These are phyloP conservation scores for Helicocarpus griseus DNA, from an alignment of 2,329 filamentous ascomycete genomes.

Conservation along the genomic window DNA sequence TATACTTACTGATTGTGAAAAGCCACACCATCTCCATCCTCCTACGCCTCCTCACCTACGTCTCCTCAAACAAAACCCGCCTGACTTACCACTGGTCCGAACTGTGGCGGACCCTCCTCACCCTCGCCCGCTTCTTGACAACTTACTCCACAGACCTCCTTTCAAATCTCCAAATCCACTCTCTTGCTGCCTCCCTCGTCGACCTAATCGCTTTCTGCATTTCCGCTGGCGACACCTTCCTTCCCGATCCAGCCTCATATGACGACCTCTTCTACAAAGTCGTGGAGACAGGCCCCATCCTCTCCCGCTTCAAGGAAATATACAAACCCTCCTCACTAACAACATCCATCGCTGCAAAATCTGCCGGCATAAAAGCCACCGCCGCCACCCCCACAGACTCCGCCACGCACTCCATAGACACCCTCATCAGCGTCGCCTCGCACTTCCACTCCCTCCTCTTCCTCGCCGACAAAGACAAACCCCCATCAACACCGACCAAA, in stretches of 20 bases:
- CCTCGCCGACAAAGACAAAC: constrained; percentile 41
- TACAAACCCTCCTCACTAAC: constrained; percentile 43
- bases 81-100: constrained; percentile 91
- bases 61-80: constrained; percentile 72
- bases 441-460: constrained; percentile 79
- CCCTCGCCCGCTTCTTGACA: constrained; percentile 80
- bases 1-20: constrained; percentile 1
- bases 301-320: constrained; percentile 70
- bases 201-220: constrained; percentile 77
- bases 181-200: constrained; percentile 66
- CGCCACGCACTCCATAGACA: constrained; percentile 54
- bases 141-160: constrained; percentile 75
- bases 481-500: constrained; percentile 16
- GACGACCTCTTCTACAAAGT: constrained; percentile 98
- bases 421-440: constrained; percentile 63
- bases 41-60: constrained; percentile 70
- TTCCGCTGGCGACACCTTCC: constrained; percentile 78
- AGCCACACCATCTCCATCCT: constrained; percentile 69
- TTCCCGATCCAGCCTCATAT: constrained; percentile 78
- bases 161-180: constrained; percentile 56
- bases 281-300: constrained; percentile 77
- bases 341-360: constrained; percentile 16
- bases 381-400: constrained; percentile 55
- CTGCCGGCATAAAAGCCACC: constrained; percentile 25
- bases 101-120: constrained; percentile 79